A percentile compares a stretch with the other conserved stretches of the same genome.
Evolutionary conservation across 2,329 filamentous ascomycete species (phyloP).

Genomic region (Aspergillus udagawae): DNA sequence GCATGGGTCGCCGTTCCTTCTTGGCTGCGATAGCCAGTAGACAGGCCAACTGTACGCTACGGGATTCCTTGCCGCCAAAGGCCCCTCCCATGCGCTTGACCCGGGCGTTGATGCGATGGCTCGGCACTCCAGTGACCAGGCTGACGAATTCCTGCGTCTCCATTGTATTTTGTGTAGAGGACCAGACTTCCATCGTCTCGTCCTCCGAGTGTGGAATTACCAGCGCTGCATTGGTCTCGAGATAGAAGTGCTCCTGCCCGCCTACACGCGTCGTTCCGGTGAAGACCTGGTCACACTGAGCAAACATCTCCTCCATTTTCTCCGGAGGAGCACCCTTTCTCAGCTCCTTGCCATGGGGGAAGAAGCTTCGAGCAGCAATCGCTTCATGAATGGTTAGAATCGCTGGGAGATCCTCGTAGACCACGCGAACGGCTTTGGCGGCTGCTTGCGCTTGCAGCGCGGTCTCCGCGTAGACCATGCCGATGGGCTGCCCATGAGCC

Average conservation of each 20-base stretch:
- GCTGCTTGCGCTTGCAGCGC: slow-evolving; percentile 74
- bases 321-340: slow-evolving; percentile 81
- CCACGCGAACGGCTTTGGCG: slow-evolving; percentile 75
- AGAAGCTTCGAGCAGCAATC: slow-evolving; percentile 48
- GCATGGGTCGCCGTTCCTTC: slow-evolving; percentile 75
- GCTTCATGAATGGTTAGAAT: slow-evolving; percentile 95
- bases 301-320: slow-evolving; percentile 60
- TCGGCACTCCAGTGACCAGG: slow-evolving; percentile 74
- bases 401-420: slow-evolving; percentile 86
- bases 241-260: slow-evolving; percentile 95
- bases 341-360: slow-evolving; percentile 45
- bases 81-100: slow-evolving; percentile 92
- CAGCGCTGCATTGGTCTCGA: slow-evolving; percentile 85
- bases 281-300: slow-evolving; percentile 66
- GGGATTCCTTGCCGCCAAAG: slow-evolving; percentile 92
- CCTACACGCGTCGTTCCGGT: slow-evolving; percentile 82
- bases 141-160: slow-evolving; percentile 89
- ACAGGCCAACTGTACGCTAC: slow-evolving; percentile 77
- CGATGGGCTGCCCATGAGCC: slow-evolving; percentile 88
- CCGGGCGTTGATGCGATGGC: slow-evolving; percentile 83
- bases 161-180: slow-evolving; percentile 88
- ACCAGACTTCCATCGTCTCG: slow-evolving; percentile 90
- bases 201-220: slow-evolving; percentile 87
- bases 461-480: slow-evolving; percentile 77
- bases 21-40: slow-evolving; percentile 83